phyloP scores from a whole-genome alignment of 108 stramenopile genomes.

The Bacterosira constricta region DNA sequence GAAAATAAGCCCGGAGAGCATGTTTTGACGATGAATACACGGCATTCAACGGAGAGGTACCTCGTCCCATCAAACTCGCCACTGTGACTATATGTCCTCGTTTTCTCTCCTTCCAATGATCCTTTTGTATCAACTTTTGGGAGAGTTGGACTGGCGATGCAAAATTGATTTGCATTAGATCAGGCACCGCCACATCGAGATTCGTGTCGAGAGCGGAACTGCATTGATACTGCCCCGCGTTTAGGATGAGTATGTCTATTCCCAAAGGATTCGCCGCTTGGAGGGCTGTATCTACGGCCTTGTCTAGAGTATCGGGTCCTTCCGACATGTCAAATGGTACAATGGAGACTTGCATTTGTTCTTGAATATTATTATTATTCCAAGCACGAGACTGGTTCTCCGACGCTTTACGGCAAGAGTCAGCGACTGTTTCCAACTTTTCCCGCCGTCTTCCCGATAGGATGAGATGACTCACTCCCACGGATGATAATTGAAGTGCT shows the following conservation, averaged over 20 bases:
- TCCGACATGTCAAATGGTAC: conserved; percentile 24
- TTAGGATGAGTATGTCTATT: conserved; percentile 30
- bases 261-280: neutral
- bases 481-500: conserved; percentile 45
- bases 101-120: conserved; percentile 20
- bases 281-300: conserved; percentile 4
- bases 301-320: neutral
- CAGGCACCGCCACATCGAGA: neutral
- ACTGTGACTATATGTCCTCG: conserved; percentile 58
- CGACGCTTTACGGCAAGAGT: conserved; percentile 28
- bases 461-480: conserved; percentile 47
- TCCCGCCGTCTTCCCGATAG: conserved; percentile 51
- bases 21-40: conserved; percentile 74
- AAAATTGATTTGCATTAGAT: conserved; percentile 32
- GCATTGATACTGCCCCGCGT: conserved; percentile 25
- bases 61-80: conserved; percentile 58
- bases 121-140: neutral
- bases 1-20: conserved; percentile 69
- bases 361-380: too few species aligned
- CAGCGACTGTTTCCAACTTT: conserved; percentile 44
- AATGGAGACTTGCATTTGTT: conserved; percentile 3
- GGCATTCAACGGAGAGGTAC: conserved; percentile 65
- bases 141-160: conserved; percentile 17
- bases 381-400: neutral
- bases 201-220: conserved; percentile 19